Base-by-base conservation (phyloP, 2,329 filamentous ascomycete species). In the Epichloe baconii region DNA sequence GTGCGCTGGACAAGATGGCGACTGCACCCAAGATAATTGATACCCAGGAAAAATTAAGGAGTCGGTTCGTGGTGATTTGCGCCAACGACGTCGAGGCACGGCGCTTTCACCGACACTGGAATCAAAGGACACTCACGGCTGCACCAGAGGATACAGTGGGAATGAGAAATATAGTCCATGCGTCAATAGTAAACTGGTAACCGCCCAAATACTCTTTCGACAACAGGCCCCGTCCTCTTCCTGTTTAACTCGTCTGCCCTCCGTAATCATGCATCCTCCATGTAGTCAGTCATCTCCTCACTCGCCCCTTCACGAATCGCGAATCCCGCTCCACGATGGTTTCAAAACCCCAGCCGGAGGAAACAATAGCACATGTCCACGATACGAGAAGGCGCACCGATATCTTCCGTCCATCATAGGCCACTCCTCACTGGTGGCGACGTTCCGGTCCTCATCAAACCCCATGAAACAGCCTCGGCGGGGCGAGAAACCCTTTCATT, bases 91-190 rank as follows among this genome's bases (percentile, higher is more conserved):
- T 54, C 19, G 64, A 68, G 43, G 70, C 68, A 2, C 61, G 66
- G 54, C 61, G 68, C 14, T 72, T 72, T 52, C 64, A 70, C 44
- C 64, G 69, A n/a, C 56, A 56, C 47, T 72, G 70, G 70, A 71
- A 72, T 49, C 60, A 63, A 47, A 64, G 64, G 26, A 59, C 57
- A 45, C 49, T 70, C 5, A 54, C 56, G 6, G 55, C 50, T 21
- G 54, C 45, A 6, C 50, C 48, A 2, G 53, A 55, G 17, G 49
- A 52, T 2, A 23, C 31, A 21, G n/a, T 50, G 15, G 44, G 21
- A 34, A 47, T 34, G n/a, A 57, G 53, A 51, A 61, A 59, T 44
- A 40, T 58, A 50, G 53, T 66, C 48, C 57, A 62, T 55, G 62
- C 57, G 49, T 65, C 65, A 49, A 61, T 59, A 55, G 59, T 67